Base-by-base conservation (phyloP, 2,329 filamentous ascomycete genomes). In the Fusarium sp. region DNA sequence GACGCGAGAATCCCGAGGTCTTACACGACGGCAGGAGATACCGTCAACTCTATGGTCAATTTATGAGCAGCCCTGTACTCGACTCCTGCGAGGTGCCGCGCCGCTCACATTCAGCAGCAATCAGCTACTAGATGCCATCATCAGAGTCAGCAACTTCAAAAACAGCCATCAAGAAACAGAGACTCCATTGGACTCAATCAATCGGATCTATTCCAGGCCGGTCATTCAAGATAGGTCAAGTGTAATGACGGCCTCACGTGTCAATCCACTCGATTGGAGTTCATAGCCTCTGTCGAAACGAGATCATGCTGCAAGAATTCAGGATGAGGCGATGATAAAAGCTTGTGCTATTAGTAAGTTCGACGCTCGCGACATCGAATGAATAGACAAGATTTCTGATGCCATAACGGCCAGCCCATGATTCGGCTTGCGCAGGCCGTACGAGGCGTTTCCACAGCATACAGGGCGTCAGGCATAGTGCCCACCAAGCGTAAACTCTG, bases 241-340 rank as follows among this genome's bases (percentile, higher is more conserved):
- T 33, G 31, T 33, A 39, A 24, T 7, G 7, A 44, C 15, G 15
- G 11, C 41, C n/a, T 44, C 10, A 6, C 7, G 1, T 24, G 41
- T 12, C 15, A 24, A 7, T 12, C 41, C 10, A 17, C 10, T 12
- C n/a, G n/a, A 22, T 22, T 10, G 10, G 6, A 44, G n/a, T 10
- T 44, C 15, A 18, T 18, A 7, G 1, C n/a, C n/a, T 44, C n/a
- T 44, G 11, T 3, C 1, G 12, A 24, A 24, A 5, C 15, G 15
- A 8, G 10, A 12, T 44, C 2, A 11, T 24, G 24, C 1, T 7
- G 15, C n/a, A 44, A 15, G 10, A 18, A 44, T 24, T 24, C n/a
- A 18, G 15, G n/a, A 44, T 17, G 1, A 17, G 10, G 5, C 24
- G 0, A 12, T 24, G 2, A 11, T 5, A 12, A 5, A 17, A 1